Percentiles rank a stretch among this genome's conserved stretches.
phyloP scores from a whole-genome alignment of 2,329 filamentous ascomycete species.

The Colletotrichum nymphaeae region DNA sequence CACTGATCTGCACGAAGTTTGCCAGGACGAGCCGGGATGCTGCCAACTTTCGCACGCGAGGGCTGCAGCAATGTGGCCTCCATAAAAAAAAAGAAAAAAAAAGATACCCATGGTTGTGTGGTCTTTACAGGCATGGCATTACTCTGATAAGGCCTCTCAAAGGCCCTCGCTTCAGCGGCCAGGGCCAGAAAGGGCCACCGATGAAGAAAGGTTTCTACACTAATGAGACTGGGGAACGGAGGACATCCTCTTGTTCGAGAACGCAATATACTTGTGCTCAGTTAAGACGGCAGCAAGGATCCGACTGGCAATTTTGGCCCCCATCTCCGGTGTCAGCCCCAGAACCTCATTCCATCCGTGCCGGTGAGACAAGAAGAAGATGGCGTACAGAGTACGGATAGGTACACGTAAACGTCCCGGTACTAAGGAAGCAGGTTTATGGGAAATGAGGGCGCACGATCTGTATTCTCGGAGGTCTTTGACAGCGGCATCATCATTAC shows the following conservation, averaged over 20 bases:
- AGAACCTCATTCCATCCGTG: background rate
- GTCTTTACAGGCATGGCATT: constrained; percentile 12
- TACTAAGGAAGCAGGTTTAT: background rate
- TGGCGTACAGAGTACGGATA: background rate
- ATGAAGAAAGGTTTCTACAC: constrained; percentile 16
- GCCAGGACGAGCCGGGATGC: constrained; percentile 19
- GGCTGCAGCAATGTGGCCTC: constrained; percentile 19
- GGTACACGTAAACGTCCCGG: constrained; percentile 2
- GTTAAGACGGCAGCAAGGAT: background rate
- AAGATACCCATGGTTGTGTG: constrained; percentile 5
- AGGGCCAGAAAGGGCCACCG: constrained; percentile 7
- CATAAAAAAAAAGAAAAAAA: constrained; percentile 11
- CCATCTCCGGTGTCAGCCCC: background rate
- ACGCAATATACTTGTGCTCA: background rate
- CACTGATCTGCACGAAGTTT: constrained; percentile 31
- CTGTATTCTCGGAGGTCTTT: background rate
- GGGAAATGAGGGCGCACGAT: background rate
- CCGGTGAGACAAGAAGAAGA: background rate
- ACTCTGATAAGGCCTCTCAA: constrained; percentile 12
- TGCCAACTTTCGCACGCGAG: constrained; percentile 33
- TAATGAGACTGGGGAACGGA: constrained; percentile 3
- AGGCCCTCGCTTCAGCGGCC: constrained; percentile 9
- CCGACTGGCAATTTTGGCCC: background rate
- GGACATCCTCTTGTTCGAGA: background rate
- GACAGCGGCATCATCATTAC: background rate